Base-by-base conservation (phyloP, 2,329 filamentous ascomycete genomes). In the Salinomyces thailandicus region DNA sequence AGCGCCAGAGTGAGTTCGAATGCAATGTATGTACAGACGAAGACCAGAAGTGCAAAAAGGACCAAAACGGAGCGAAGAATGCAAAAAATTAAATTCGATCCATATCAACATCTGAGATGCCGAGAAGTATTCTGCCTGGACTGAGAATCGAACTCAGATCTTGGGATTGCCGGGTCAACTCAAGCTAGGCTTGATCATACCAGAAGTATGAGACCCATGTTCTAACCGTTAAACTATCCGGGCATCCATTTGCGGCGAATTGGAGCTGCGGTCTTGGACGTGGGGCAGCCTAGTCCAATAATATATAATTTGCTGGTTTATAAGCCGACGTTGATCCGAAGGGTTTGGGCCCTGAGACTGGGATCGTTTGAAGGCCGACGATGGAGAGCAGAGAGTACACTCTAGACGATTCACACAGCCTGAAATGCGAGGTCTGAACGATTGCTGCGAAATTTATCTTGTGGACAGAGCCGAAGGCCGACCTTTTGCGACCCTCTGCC, bases 71-170 rank as follows among this genome's bases (percentile, higher is more conserved):
- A 4, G 2, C 2, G 27, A 15, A 30, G 8, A 30, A 30, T n/a
- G 27, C 11, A 9, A 30, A 30, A 30, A 30, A 30, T 9, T 8
- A 26, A 16, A 30, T 9, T 30, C 11, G 27, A 30, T 30, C 27
- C 27, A 8, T n/a, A 30, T n/a, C 27, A 15, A 30, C 27, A 15
- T 15, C 27, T 30, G 27, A 30, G 27, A 15, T 15, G 27, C 14
- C 27, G 27, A 30, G 27, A 14, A 8, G 11, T 9, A 16, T 16
- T 14, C 18, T 36, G 33, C 33, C 33, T 36, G 33, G 34, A 36
- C 34, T 37, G 35, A 37, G 35, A 37, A 33, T 62, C 11, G 37
- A 42, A 42, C 39, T 42, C 36, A 39, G 36, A 42, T 39, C 37
- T 39, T 36, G 33, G 37, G 37, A 39, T 31, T 15, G 14, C 15